These are phyloP conservation scores for Penicilliopsis zonata DNA, from an alignment of 495 filamentous ascomycete genomes.

Conservation along the genomic window DNA sequence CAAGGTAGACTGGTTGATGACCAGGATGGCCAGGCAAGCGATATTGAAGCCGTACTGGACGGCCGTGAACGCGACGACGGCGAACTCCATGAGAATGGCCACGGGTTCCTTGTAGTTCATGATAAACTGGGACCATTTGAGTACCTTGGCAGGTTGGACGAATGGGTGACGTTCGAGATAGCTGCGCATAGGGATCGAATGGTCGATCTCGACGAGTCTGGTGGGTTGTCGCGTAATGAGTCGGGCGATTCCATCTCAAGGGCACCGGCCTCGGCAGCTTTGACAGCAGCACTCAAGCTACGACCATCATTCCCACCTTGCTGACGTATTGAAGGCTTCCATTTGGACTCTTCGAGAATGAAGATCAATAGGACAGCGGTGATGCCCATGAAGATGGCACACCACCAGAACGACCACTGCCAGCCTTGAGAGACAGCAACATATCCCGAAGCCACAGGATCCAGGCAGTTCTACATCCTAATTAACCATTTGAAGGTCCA, in stretches of 20 bases:
- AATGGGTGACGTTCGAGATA: background rate
- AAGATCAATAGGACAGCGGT: constrained; percentile 24
- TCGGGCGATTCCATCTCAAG: no score
- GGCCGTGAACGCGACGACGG: background rate
- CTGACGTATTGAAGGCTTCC: no score
- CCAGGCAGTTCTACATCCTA: constrained; percentile 26
- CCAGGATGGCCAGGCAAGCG: constrained; percentile 10
- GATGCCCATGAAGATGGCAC: constrained; percentile 30
- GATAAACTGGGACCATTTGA: background rate
- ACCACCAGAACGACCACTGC: constrained; percentile 43
- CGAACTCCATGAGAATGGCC: background rate
- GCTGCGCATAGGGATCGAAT: background rate
- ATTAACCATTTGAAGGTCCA: no score
- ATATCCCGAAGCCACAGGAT: constrained; percentile 32
- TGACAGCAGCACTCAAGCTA: no score
- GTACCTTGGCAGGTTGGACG: background rate
- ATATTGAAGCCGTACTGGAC: constrained; percentile 4
- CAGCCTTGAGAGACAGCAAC: constrained; percentile 32
- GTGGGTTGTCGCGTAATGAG: background rate
- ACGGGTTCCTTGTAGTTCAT: background rate
- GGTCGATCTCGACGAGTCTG: background rate
- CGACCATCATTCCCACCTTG: no score
- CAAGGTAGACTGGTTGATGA: constrained; percentile 16
- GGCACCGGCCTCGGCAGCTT: no score
- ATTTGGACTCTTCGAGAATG: constrained; percentile 33